phyloP scores from a whole-genome alignment of 192 early-diverging fungal species.

The Entrophospora sp. region DNA sequence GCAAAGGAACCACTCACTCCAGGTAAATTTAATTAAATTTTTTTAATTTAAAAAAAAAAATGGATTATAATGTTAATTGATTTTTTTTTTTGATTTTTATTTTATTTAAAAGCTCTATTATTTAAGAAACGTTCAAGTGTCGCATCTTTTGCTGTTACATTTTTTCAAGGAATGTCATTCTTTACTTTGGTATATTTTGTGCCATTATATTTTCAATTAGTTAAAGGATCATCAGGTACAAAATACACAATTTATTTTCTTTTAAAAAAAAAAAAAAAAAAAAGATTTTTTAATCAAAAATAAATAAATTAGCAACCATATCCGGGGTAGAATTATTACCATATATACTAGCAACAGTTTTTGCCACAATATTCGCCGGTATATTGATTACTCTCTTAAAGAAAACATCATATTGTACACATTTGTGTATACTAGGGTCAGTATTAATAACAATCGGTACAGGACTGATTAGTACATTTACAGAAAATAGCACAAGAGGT shows the following conservation, averaged over 20 bases:
- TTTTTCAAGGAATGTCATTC: constrained; percentile 37
- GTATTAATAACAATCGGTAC: constrained; percentile 49
- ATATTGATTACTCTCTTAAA: constrained; percentile 48
- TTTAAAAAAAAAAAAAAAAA: too few species aligned
- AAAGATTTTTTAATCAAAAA: constrained; percentile 14
- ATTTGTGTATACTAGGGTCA: constrained; percentile 56
- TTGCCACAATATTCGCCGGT: constrained; percentile 56
- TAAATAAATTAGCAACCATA: constrained; percentile 38
- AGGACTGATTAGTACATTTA: constrained; percentile 47
- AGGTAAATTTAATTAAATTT: background rate
- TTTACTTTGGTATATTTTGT: constrained; percentile 60
- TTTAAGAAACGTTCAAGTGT: constrained; percentile 40
- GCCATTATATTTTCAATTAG: constrained; percentile 65
- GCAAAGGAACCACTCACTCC: constrained; percentile 68
- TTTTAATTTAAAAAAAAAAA: background rate
- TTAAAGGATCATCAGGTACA: constrained; percentile 43
- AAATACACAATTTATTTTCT: background rate
- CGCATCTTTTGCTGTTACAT: constrained; percentile 33
- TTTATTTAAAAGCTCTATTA: constrained; percentile 27
- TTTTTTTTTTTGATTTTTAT: constrained; percentile 11
- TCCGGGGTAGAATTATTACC: constrained; percentile 71
- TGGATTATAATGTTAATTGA: constrained; percentile 6
- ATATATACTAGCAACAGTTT: constrained; percentile 57
- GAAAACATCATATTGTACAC: constrained; percentile 39
- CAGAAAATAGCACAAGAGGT: constrained; percentile 32